Percentiles rank a stretch among this genome's conserved stretches.
Evolutionary conservation across 2,329 filamentous ascomycete genomes (phyloP).

Genomic region (Colletotrichum orchidophilum): DNA sequence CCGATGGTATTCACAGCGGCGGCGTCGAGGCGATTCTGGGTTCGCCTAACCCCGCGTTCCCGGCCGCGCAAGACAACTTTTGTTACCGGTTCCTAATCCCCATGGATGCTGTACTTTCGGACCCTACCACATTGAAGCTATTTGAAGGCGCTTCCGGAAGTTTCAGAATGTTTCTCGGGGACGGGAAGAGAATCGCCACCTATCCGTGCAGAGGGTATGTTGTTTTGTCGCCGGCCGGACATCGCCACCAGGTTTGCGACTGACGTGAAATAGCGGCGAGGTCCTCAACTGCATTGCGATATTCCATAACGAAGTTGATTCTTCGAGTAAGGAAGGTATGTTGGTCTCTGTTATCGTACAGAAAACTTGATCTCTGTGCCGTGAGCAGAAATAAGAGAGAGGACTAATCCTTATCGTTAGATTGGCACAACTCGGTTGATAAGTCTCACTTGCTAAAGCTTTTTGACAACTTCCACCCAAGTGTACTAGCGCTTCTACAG

Average conservation of each 20-base stretch:
- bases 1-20: constrained; percentile 53
- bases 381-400: background rate
- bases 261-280: constrained; percentile 37
- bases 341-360: background rate
- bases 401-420: background rate
- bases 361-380: no score
- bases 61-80: constrained; percentile 42
- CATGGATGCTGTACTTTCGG: constrained; percentile 41
- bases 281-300: constrained; percentile 48
- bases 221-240: background rate
- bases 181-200: constrained; percentile 41
- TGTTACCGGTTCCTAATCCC: constrained; percentile 50
- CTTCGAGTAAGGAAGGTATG: constrained; percentile 16
- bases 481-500: constrained; percentile 40
- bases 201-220: constrained; percentile 47
- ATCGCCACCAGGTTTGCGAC: background rate
- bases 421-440: constrained; percentile 37
- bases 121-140: constrained; percentile 36
- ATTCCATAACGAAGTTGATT: constrained; percentile 39
- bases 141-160: constrained; percentile 35
- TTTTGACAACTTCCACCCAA: constrained; percentile 42
- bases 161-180: constrained; percentile 20
- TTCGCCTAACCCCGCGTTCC: constrained; percentile 39
- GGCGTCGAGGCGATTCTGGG: constrained; percentile 43
- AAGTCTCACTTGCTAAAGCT: constrained; percentile 40